Evolutionary conservation across 306 rosid species (phyloP), one percentile per base, ranked within the genome.

Genomic region (Gillenia trifoliata): DNA sequence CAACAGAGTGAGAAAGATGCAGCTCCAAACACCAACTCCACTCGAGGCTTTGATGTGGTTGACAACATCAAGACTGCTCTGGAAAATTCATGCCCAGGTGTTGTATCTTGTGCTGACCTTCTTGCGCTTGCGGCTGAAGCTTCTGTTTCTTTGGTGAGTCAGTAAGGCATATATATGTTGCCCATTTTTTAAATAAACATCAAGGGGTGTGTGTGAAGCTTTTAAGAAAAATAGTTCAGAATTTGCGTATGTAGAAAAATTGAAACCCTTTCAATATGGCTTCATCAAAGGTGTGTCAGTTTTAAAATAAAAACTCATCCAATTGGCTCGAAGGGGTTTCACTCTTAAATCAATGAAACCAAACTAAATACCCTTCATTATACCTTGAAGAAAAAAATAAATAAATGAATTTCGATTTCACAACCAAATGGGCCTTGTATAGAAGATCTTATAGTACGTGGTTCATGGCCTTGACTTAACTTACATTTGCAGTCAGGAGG

Each of bases 61-160:
- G 93, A 86, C 59, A 82, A 61, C 81, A 92, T 92, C 71, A 92
- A 92, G 63, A 77, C 80, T 2, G 84, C 92, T 11, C 29, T 89
- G 4, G 97, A 89, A 70, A 92, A 59, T 68, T 83, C 90, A 13
- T 92, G 97, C 68, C 78, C 87, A 3, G 83, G 84, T 11, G 47
- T 86, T 3, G 96, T 92, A 2, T 89, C 93, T 17, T 92, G 96
- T 29, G 93, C 96, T 70, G 97, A 92, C 76, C 81, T 92, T 83
- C 82, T 89, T 22, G 92, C 92, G 2, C 81, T 92, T 69, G 97
- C 96, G 0, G 83, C 97, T 0, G 83, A 92, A 83, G 79, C 85
- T 19, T 81, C 90, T 2, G 90, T 88, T 1, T 78, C 85, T 50
- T 71, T 89, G 91, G 97, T 89, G 82, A 62, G 9, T 67, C 19